Conservation (phyloP, 2,329 filamentous ascomycete species). For the Exophiala alcalophila region DNA sequence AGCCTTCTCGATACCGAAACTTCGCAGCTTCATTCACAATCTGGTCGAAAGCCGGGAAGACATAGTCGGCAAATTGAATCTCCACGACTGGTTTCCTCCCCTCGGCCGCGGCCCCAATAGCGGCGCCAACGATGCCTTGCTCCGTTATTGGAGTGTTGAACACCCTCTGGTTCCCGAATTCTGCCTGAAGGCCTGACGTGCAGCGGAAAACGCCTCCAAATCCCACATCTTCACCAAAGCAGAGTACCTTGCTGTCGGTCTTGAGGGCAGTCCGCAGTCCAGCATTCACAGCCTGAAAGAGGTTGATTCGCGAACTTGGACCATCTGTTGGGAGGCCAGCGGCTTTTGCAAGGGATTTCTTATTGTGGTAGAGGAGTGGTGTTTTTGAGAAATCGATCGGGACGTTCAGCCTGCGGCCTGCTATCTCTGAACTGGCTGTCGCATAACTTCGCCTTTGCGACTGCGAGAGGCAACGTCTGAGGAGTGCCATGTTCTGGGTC, state of each 20-base stretch:
- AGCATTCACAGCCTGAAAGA: constrained; percentile 91
- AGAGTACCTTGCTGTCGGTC: constrained; percentile 78
- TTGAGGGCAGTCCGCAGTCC: constrained; percentile 78
- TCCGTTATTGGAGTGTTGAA: constrained; percentile 95
- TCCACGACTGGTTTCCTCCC: constrained; percentile 90
- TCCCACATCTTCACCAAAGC: constrained; percentile 95
- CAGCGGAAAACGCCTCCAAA: constrained; percentile 96
- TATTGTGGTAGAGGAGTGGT: constrained; percentile 4
- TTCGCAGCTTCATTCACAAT: constrained; percentile 91
- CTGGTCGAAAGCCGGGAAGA: constrained; percentile 89
- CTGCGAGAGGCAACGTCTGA: too few species aligned
- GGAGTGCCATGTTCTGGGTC: too few species aligned
- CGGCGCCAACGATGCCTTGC: constrained; percentile 91
- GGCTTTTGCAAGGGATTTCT: not conserved
- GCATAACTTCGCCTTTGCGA: too few species aligned
- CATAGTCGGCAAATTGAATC: constrained; percentile 92
- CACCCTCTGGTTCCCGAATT: constrained; percentile 80
- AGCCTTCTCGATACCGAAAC: constrained; percentile 71
- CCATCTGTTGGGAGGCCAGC: constrained; percentile 1
- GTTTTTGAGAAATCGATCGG: constrained; percentile 8
- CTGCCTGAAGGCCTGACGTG: constrained; percentile 82
- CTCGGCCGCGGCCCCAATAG: constrained; percentile 81
- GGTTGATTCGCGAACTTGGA: constrained; percentile 57
- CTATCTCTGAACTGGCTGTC: not conserved
- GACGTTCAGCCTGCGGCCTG: constrained; percentile 5